Conservation (phyloP, 345 rosid species). For the Eucalyptus paniculata region DNA sequence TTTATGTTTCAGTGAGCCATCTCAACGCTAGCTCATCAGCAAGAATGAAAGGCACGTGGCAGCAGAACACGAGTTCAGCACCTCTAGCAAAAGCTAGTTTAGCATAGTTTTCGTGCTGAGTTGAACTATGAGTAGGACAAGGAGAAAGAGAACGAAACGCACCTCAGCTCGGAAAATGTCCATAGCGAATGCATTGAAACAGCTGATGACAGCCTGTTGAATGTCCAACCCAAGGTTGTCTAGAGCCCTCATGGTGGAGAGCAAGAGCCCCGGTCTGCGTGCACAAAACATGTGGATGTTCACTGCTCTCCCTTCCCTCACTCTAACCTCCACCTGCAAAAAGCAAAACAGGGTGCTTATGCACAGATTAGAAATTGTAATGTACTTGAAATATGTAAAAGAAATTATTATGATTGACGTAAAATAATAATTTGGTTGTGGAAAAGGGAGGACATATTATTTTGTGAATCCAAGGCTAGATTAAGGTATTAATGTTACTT, state of each 20-base stretch:
- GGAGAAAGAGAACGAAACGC: background rate
- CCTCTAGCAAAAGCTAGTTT: background rate
- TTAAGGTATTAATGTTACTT: background rate
- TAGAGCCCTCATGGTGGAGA: constrained; percentile 85
- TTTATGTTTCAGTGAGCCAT: background rate
- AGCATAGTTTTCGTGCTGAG: background rate
- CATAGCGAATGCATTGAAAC: constrained; percentile 90
- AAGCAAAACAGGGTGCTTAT: background rate
- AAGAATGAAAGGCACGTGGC: background rate
- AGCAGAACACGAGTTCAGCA: background rate
- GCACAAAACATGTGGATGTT: constrained; percentile 97
- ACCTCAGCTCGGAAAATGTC: constrained; percentile 98
- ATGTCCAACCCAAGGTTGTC: constrained; percentile 91
- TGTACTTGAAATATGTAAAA: background rate
- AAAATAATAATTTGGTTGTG: background rate
- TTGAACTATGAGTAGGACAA: background rate
- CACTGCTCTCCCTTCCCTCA: constrained; percentile 95
- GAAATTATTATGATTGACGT: background rate
- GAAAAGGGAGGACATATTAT: background rate
- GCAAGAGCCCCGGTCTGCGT: constrained; percentile 82
- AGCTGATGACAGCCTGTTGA: constrained; percentile 95
- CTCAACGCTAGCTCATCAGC: background rate
- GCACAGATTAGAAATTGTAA: background rate
- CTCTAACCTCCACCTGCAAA: constrained; percentile 77
- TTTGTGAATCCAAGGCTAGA: background rate